A percentile compares a stretch with the other conserved stretches of the same genome.
These are phyloP conservation scores for Xylariaceae sp. DNA, from an alignment of 2,329 filamentous ascomycete species.

Conservation along the genomic window DNA sequence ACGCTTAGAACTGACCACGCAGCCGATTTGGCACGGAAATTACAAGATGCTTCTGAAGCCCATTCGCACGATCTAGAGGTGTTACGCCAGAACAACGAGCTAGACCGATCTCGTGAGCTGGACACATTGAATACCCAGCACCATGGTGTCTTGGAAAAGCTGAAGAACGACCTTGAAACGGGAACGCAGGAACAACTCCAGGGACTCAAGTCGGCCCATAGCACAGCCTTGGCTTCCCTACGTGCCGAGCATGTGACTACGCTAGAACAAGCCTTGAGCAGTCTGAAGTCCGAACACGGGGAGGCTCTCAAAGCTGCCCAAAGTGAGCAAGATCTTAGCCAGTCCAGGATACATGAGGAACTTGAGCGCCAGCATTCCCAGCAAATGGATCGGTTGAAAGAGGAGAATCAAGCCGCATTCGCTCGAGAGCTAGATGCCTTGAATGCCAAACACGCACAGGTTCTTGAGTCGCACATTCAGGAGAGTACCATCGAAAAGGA, in stretches of 20 bases:
- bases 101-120: conserved; percentile 19
- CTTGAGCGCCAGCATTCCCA: conserved; percentile 9
- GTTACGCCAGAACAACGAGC: conserved; percentile 19
- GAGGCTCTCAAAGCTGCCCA: conserved; percentile 24
- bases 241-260: conserved; percentile 22
- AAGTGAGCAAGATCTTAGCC: conserved; percentile 20
- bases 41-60: conserved; percentile 20
- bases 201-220: conserved; percentile 23
- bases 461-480: conserved; percentile 22
- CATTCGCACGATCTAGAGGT: conserved; percentile 20
- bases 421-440: conserved; percentile 19
- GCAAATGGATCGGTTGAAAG: conserved; percentile 6
- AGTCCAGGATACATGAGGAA: conserved; percentile 22
- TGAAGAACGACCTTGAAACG: conserved; percentile 12
- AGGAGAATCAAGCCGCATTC: conserved; percentile 8
- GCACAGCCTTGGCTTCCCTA: conserved; percentile 19
- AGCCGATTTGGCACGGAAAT: conserved; percentile 14
- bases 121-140: conserved; percentile 14
- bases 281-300: conserved; percentile 20
- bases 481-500: conserved; percentile 26
- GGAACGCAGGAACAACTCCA: conserved; percentile 18
- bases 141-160: conserved; percentile 9
- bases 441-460: conserved; percentile 21
- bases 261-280: conserved; percentile 16
- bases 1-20: conserved; percentile 24